Conservation (phyloP, 2,329 filamentous ascomycete genomes). For the Nothopassalora personata region DNA sequence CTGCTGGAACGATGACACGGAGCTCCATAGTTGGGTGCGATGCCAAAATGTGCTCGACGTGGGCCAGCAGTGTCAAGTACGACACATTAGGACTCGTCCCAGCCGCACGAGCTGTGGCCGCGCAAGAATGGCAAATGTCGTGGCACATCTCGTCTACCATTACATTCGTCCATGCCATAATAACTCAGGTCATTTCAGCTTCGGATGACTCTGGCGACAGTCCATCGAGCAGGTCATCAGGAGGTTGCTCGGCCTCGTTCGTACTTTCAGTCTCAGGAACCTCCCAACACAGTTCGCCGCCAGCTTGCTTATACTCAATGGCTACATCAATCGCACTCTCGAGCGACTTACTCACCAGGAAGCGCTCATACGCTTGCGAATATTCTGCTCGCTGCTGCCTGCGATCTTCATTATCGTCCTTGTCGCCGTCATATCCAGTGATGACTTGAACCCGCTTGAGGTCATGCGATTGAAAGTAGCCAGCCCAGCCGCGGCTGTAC, state of each 20-base stretch:
- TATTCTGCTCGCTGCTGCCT: background rate
- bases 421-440: background rate
- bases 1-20: background rate
- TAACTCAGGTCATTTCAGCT: background rate
- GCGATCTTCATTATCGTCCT: background rate
- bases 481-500: background rate
- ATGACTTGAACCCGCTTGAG: background rate
- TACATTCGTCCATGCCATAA: background rate
- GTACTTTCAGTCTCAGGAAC: background rate
- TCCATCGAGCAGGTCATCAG: background rate
- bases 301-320: background rate
- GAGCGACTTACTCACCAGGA: background rate
- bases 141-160: background rate
- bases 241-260: background rate
- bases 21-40: background rate
- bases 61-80: background rate
- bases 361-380: background rate
- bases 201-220: background rate
- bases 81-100: background rate
- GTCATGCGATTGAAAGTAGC: background rate
- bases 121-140: background rate
- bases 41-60: background rate
- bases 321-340: background rate
- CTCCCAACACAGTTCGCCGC: background rate
- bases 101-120: background rate